These are phyloP conservation scores for Colletotrichum sp. DNA, from an alignment of 2,329 filamentous ascomycete species.

Conservation along the genomic window DNA sequence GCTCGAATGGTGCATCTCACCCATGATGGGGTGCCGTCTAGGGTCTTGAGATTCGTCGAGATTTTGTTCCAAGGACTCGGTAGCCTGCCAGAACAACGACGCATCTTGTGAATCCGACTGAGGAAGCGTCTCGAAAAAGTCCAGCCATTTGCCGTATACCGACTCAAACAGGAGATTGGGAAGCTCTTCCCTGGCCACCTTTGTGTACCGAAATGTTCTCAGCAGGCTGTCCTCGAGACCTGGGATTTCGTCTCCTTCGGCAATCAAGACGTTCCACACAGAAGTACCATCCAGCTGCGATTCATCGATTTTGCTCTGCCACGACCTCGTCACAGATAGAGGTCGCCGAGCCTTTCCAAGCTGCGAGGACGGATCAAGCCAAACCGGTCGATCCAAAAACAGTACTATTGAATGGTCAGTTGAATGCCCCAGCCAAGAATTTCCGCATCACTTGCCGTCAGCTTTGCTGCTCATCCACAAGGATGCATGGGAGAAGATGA, in stretches of 20 bases:
- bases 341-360: constrained; percentile 24
- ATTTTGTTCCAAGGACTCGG: constrained; percentile 40
- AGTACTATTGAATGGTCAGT: constrained; percentile 28
- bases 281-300: constrained; percentile 18
- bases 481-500: constrained; percentile 36
- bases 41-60: constrained; percentile 23
- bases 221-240: constrained; percentile 16
- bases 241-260: constrained; percentile 12
- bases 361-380: constrained; percentile 21
- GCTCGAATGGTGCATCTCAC: constrained; percentile 15
- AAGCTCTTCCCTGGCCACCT: constrained; percentile 9
- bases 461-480: constrained; percentile 33
- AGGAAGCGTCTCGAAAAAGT: constrained; percentile 31
- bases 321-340: constrained; percentile 4
- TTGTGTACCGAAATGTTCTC: background rate
- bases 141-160: constrained; percentile 37
- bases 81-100: constrained; percentile 32
- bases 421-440: background rate
- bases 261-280: constrained; percentile 17
- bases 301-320: constrained; percentile 18
- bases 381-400: constrained; percentile 32
- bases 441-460: constrained; percentile 6
- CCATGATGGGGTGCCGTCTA: background rate
- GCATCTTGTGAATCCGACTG: background rate
- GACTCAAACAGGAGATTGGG: constrained; percentile 22